A percentile compares a stretch with the other conserved stretches of the same genome.
Conservation (phyloP, 768 basidiomycete species). For the Chalciporus sphaerocephalus region DNA sequence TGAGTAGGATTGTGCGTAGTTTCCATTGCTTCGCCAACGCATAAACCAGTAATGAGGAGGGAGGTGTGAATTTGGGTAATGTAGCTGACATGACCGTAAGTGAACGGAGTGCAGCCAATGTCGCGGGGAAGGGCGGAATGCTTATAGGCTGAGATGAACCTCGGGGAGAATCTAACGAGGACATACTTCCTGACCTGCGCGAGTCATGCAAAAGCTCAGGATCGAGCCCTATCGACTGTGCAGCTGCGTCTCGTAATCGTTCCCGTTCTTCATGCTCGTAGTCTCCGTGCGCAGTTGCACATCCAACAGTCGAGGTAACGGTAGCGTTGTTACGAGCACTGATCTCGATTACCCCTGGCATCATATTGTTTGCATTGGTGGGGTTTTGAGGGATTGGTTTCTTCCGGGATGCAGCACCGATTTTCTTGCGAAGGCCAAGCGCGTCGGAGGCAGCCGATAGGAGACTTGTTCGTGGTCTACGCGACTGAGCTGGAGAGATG, state of each 20-base stretch:
- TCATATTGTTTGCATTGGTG: constrained; percentile 36
- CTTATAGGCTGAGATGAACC: constrained; percentile 4
- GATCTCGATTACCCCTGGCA: constrained; percentile 75
- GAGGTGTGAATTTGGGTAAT: constrained; percentile 65
- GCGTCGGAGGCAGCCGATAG: constrained; percentile 53
- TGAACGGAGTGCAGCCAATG: constrained; percentile 45
- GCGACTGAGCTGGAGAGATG: constrained; percentile 14
- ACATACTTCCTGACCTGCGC: constrained; percentile 15
- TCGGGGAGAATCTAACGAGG: constrained; percentile 19
- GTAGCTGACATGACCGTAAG: constrained; percentile 50
- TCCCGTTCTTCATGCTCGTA: constrained; percentile 70
- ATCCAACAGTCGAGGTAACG: constrained; percentile 18
- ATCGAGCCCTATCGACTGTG: constrained; percentile 68
- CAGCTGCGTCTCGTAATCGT: constrained; percentile 70
- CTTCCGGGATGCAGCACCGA: constrained; percentile 39
- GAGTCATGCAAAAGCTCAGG: constrained; percentile 45
- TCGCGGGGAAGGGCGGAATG: constrained; percentile 62
- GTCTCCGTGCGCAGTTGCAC: constrained; percentile 33
- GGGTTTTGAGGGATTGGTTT: constrained; percentile 30
- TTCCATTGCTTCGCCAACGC: constrained; percentile 75
- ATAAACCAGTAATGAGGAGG: constrained; percentile 66
- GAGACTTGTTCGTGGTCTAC: constrained; percentile 41
- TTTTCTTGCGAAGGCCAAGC: constrained; percentile 40
- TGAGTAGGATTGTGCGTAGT: constrained; percentile 55
- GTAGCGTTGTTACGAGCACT: constrained; percentile 36